Conservation (phyloP, 2,329 filamentous ascomycete species). For the Cercospora sp. region DNA sequence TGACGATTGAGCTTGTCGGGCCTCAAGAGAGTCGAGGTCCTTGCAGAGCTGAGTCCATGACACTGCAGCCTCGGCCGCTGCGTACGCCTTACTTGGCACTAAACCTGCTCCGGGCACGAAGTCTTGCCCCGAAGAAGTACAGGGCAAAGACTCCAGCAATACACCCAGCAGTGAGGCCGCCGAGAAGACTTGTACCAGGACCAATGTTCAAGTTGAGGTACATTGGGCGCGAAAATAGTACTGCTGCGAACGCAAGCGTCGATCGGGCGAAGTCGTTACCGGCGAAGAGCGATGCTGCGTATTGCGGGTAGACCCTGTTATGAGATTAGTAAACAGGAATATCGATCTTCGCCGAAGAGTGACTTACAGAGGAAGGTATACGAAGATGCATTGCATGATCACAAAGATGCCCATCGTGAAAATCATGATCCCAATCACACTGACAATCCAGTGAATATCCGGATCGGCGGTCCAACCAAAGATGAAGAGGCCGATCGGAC, state of each 20-base stretch:
- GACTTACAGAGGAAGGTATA: constrained; percentile 42
- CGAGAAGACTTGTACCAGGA: constrained; percentile 58
- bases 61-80: not conserved
- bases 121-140: constrained; percentile 57
- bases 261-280: constrained; percentile 62
- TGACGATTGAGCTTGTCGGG: not conserved
- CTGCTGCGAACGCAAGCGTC: constrained; percentile 59
- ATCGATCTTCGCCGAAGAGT: not conserved
- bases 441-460: constrained; percentile 43
- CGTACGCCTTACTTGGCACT: constrained; percentile 42
- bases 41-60: constrained; percentile 5
- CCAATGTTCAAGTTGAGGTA: constrained; percentile 61
- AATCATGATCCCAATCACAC: constrained; percentile 44
- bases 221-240: constrained; percentile 62
- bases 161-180: constrained; percentile 44
- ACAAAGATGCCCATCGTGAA: constrained; percentile 44
- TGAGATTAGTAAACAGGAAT: not conserved
- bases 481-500: constrained; percentile 36
- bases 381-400: constrained; percentile 47
- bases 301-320: constrained; percentile 42
- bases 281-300: constrained; percentile 60
- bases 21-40: not conserved
- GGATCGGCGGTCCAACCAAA: constrained; percentile 37
- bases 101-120: constrained; percentile 61
- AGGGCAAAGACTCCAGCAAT: constrained; percentile 53